These are phyloP conservation scores for Hymenoscyphus fraxineus DNA, from an alignment of 2,329 filamentous ascomycete species.

Conservation along the genomic window DNA sequence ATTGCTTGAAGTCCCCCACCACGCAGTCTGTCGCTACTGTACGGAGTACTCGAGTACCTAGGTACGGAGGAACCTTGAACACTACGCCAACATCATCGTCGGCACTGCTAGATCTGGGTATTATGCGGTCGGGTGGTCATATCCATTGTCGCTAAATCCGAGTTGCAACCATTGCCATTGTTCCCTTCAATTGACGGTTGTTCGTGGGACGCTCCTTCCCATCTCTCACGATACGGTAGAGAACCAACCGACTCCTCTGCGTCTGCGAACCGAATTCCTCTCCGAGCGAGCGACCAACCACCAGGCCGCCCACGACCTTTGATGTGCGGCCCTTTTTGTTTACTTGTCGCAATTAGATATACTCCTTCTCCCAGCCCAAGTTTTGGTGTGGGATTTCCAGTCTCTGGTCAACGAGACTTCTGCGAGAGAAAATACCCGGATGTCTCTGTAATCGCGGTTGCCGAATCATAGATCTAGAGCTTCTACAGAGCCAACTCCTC, in stretches of 20 bases:
- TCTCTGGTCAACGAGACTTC: not conserved
- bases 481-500: not conserved
- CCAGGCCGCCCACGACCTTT: not conserved
- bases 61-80: too few relatives aligned
- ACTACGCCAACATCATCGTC: not conserved
- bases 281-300: not conserved
- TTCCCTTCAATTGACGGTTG: not conserved
- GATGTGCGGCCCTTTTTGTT: conserved; percentile 1
- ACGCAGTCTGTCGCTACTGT: too few relatives aligned
- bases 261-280: not conserved
- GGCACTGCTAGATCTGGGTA: not conserved
- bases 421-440: conserved; percentile 8
- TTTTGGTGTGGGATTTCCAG: not conserved
- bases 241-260: not conserved
- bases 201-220: conserved; percentile 1
- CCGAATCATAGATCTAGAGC: not conserved
- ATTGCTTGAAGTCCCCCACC: not conserved
- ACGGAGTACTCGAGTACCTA: too few relatives aligned
- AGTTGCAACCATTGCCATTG: not conserved
- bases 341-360: conserved; percentile 7
- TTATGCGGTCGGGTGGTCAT: not conserved
- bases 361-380: not conserved
- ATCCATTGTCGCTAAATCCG: not conserved
- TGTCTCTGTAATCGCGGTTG: conserved; percentile 4
- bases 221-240: not conserved